Conservation (phyloP, 768 basidiomycete genomes). For the Chalciporus sphaerocephalus region DNA sequence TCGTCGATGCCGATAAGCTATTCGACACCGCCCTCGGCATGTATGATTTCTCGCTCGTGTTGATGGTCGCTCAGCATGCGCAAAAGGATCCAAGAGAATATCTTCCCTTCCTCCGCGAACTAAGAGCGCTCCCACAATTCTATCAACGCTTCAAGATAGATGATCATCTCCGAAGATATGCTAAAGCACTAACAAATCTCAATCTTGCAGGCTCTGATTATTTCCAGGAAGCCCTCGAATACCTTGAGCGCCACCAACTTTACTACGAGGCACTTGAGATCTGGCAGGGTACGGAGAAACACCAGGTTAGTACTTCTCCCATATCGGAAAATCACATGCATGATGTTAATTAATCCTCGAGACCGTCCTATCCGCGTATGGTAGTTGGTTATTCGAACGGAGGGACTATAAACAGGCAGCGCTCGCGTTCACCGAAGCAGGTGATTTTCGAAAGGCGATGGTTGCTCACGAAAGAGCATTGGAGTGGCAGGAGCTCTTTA, state of each 20-base stretch:
- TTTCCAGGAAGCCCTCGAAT: constrained; percentile 77
- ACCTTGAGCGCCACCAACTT: constrained; percentile 74
- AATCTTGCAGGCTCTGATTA: constrained; percentile 61
- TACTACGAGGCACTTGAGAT: constrained; percentile 70
- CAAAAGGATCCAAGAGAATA: constrained; percentile 99
- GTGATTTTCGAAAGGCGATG: constrained; percentile 67
- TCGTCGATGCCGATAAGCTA: constrained; percentile 85
- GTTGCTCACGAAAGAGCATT: constrained; percentile 82
- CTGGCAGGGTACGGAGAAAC: constrained; percentile 63
- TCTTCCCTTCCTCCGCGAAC: constrained; percentile 90
- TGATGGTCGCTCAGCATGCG: constrained; percentile 95
- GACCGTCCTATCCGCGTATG: constrained; percentile 71
- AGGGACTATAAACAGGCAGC: constrained; percentile 83
- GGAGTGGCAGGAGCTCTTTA: constrained; percentile 90
- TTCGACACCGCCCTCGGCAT: constrained; percentile 96
- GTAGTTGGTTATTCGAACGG: constrained; percentile 82
- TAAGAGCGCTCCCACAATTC: constrained; percentile 65
- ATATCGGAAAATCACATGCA: neutral
- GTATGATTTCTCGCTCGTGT: constrained; percentile 95
- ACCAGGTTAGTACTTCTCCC: constrained; percentile 44
- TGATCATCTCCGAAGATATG: constrained; percentile 77
- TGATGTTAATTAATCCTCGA: constrained; percentile 29
- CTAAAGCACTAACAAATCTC: constrained; percentile 72
- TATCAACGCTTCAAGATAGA: constrained; percentile 92
- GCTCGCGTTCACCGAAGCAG: constrained; percentile 69